Evolutionary conservation across 768 basidiomycete species (phyloP).

Genomic region (Kwoniella botswanensis): DNA sequence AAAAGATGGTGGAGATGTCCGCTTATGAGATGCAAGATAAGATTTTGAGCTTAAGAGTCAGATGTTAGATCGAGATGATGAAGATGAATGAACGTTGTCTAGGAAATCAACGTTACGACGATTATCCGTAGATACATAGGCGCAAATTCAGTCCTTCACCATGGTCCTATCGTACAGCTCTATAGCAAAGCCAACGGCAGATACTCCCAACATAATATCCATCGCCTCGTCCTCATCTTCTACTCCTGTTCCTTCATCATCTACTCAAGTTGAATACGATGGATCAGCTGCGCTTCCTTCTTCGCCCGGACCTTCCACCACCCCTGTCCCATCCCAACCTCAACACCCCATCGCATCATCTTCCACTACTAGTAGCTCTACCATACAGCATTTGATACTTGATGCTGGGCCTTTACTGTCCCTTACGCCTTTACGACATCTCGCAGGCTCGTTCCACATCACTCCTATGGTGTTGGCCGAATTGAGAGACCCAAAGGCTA

Average conservation of each 20-base stretch:
- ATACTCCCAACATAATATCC: conserved; percentile 24
- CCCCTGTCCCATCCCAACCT: neutral
- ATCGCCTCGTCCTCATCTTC: conserved; percentile 18
- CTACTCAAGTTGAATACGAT: neutral
- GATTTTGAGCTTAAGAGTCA: neutral
- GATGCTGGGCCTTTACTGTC: conserved; percentile 94
- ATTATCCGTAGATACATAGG: neutral
- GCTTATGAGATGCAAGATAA: neutral
- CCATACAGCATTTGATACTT: conserved; percentile 72
- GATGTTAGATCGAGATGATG: neutral
- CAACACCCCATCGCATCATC: neutral
- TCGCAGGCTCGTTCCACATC: conserved; percentile 83
- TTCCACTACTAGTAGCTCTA: conserved; percentile 5
- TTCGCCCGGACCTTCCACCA: neutral
- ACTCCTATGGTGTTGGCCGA: conserved; percentile 89
- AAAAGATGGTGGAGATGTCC: neutral
- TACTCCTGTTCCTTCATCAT: neutral
- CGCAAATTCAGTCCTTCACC: neutral
- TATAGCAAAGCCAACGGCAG: conserved; percentile 28
- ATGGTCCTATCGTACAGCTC: conserved; percentile 52
- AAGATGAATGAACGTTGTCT: neutral
- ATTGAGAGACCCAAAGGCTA: conserved; percentile 81
- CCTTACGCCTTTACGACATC: conserved; percentile 77
- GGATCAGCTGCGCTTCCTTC: conserved; percentile 1
- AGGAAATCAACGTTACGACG: no score